Percentiles rank a stretch among this genome's conserved stretches.
These are phyloP conservation scores for Colletotrichum shisoi DNA, from an alignment of 2,329 filamentous ascomycete genomes.

Conservation along the genomic window DNA sequence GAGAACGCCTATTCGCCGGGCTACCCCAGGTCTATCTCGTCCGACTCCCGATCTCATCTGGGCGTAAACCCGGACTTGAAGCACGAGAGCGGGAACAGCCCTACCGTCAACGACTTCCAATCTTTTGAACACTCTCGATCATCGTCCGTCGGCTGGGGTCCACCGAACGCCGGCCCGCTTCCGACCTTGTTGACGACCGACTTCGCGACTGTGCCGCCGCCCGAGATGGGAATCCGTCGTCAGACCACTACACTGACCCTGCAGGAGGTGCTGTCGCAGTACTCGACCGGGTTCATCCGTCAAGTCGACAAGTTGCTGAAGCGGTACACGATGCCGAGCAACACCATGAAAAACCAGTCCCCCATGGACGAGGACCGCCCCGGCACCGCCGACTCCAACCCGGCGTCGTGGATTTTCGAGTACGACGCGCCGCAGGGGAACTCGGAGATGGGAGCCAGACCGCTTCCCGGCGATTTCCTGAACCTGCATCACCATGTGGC, in stretches of 20 bases:
- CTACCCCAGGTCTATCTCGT: slow-evolving; percentile 28
- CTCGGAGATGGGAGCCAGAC: slow-evolving; percentile 40
- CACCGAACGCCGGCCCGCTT: slow-evolving; percentile 12
- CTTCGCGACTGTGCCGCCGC: slow-evolving; percentile 14
- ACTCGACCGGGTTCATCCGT: slow-evolving; percentile 48
- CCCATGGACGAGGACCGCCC: slow-evolving; percentile 42
- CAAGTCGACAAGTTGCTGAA: slow-evolving; percentile 53
- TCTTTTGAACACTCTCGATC: slow-evolving; percentile 19
- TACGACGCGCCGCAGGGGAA: slow-evolving; percentile 42
- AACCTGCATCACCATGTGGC: slow-evolving; percentile 44
- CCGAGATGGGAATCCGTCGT: slow-evolving; percentile 45
- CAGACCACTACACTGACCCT: slow-evolving; percentile 52
- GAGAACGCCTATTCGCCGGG: slow-evolving; percentile 23
- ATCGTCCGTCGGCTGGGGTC: slow-evolving; percentile 28
- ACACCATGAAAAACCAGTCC: slow-evolving; percentile 41
- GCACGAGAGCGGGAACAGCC: slow-evolving; percentile 26
- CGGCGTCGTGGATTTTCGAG: slow-evolving; percentile 46
- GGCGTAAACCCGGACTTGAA: slow-evolving; percentile 33
- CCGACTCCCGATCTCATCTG: slow-evolving; percentile 16
- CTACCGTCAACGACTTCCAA: slow-evolving; percentile 21
- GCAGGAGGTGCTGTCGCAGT: slow-evolving; percentile 47
- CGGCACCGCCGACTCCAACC: slow-evolving; percentile 32
- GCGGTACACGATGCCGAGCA: slow-evolving; percentile 49
- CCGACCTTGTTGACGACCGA: slow-evolving; percentile 27
- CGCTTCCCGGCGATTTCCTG: slow-evolving; percentile 62